A percentile compares a stretch with the other conserved stretches of the same genome.
These are phyloP conservation scores for Citrus glauca DNA, from an alignment of 345 rosid genomes.

Conservation along the genomic window DNA sequence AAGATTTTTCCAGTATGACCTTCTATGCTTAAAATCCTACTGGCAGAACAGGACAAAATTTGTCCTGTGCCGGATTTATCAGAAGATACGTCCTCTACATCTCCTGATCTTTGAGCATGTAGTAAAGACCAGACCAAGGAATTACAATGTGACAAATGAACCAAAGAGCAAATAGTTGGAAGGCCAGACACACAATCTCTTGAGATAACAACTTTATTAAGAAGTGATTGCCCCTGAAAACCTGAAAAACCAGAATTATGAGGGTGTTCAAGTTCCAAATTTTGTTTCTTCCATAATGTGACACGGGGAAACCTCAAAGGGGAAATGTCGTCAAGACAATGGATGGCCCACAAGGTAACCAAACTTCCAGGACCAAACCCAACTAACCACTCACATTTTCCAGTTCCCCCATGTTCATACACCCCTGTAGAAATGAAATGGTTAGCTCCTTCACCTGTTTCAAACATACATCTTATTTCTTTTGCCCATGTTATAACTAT, in stretches of 20 bases:
- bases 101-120: constrained; percentile 29
- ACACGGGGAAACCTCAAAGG: constrained; percentile 77
- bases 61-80: constrained; percentile 28
- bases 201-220: constrained; percentile 49
- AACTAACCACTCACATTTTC: constrained; percentile 82
- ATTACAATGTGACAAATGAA: constrained; percentile 51
- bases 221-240: constrained; percentile 31
- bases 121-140: constrained; percentile 53
- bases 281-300: constrained; percentile 58
- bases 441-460: constrained; percentile 41
- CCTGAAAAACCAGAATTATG: constrained; percentile 28
- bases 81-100: constrained; percentile 31
- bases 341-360: constrained; percentile 80
- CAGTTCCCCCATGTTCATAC: constrained; percentile 37
- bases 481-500: constrained; percentile 63
- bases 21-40: constrained; percentile 40
- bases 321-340: constrained; percentile 78
- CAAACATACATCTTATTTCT: constrained; percentile 46
- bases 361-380: constrained; percentile 72
- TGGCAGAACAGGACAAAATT: constrained; percentile 26
- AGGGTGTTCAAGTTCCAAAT: constrained; percentile 28
- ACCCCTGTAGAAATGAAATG: constrained; percentile 30
- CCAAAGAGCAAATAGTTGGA: constrained; percentile 56
- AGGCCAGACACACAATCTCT: constrained; percentile 54
- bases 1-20: constrained; percentile 69